phyloP scores from a whole-genome alignment of 495 filamentous ascomycete genomes.

The Podospora comata region DNA sequence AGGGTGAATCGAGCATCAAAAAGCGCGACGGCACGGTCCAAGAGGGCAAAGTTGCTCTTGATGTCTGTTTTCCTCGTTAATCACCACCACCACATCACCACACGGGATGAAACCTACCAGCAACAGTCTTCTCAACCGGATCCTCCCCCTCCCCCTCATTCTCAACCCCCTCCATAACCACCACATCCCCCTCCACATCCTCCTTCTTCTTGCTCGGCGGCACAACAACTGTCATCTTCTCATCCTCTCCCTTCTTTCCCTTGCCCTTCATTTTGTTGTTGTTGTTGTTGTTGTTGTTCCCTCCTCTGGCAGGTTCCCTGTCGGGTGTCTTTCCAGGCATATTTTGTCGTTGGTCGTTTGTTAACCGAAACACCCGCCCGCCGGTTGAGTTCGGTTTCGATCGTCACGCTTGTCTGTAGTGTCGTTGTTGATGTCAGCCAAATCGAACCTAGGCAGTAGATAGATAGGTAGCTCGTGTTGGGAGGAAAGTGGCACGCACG shows the following conservation, averaged over 20 bases:
- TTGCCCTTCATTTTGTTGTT: slow-evolving; percentile 66
- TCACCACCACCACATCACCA: slow-evolving; percentile 20
- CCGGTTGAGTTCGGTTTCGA: too few species aligned
- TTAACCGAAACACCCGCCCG: too few species aligned
- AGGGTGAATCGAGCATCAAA: slow-evolving; percentile 96
- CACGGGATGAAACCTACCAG: slow-evolving; percentile 37
- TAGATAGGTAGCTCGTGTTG: background rate
- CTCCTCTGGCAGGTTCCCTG: slow-evolving; percentile 67
- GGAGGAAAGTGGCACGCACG: background rate
- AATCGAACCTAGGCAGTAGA: too few species aligned
- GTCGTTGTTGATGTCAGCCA: too few species aligned
- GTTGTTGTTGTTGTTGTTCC: slow-evolving; percentile 44
- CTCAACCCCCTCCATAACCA: slow-evolving; percentile 60
- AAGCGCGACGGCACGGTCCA: slow-evolving; percentile 86
- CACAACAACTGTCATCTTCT: slow-evolving; percentile 85
- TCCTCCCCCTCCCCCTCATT: slow-evolving; percentile 57
- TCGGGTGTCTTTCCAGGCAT: slow-evolving; percentile 66
- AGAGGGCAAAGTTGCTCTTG: slow-evolving; percentile 83
- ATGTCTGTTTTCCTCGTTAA: slow-evolving; percentile 59
- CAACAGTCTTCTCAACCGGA: slow-evolving; percentile 57
- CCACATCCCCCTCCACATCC: slow-evolving; percentile 65
- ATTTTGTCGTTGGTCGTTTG: slow-evolving; percentile 7
- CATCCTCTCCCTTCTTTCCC: slow-evolving; percentile 56
- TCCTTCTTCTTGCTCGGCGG: slow-evolving; percentile 68
- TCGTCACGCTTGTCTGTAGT: too few species aligned